These are phyloP conservation scores for Termitomyces sp. DNA, from an alignment of 768 basidiomycete genomes.

Conservation along the genomic window DNA sequence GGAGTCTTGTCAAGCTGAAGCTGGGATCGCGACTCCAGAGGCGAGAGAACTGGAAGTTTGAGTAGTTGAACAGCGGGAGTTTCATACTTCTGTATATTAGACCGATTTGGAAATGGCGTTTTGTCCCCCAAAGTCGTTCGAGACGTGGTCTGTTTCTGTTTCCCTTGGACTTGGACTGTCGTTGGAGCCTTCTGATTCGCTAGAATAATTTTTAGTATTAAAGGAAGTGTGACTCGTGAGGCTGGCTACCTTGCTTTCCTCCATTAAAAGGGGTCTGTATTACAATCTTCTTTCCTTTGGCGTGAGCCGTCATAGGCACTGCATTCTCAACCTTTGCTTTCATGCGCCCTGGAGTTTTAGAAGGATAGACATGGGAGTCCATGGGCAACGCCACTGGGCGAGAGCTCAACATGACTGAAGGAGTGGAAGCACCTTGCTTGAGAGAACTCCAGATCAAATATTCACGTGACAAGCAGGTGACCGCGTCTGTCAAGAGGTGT, in stretches of 20 bases:
- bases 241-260: conserved; percentile 23
- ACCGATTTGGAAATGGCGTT: conserved; percentile 70
- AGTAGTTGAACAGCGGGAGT: conserved; percentile 26
- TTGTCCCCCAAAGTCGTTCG: conserved; percentile 51
- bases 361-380: conserved; percentile 23
- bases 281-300: conserved; percentile 36
- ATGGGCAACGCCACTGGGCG: conserved; percentile 25
- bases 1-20: conserved; percentile 22
- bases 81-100: conserved; percentile 22
- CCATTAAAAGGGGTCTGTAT: conserved; percentile 31
- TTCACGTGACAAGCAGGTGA: not conserved
- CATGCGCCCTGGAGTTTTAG: conserved; percentile 55
- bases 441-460: too few species aligned
- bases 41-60: conserved; percentile 28
- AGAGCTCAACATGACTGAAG: conserved; percentile 30
- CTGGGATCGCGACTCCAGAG: conserved; percentile 13
- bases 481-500: not conserved
- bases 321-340: conserved; percentile 45
- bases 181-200: conserved; percentile 13
- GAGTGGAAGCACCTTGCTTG: not conserved
- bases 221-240: not conserved
- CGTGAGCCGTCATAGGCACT: conserved; percentile 34
- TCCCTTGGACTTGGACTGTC: conserved; percentile 17
- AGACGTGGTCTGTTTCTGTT: conserved; percentile 11
- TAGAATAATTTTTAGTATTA: conserved; percentile 3